These are phyloP conservation scores for Chalciporus sphaerocephalus DNA, from an alignment of 768 basidiomycete species.

Conservation along the genomic window DNA sequence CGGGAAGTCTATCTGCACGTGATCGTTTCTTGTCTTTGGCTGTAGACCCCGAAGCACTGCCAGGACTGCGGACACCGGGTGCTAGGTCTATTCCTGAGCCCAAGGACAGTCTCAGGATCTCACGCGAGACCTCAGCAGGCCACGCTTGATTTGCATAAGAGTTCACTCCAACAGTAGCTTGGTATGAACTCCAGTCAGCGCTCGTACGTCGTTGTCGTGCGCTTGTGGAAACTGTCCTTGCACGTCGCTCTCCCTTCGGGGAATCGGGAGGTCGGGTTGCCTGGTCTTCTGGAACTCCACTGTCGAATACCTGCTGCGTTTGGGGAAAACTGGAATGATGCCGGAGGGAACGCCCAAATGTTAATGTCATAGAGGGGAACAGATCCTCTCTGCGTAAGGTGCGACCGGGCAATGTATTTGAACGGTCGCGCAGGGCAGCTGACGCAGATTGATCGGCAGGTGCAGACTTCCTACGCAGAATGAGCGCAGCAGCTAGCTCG, in stretches of 20 bases:
- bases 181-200: constrained; percentile 53
- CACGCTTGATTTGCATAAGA: constrained; percentile 39
- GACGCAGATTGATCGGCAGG: constrained; percentile 4
- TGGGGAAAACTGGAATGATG: constrained; percentile 26
- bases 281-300: constrained; percentile 7
- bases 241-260: constrained; percentile 14
- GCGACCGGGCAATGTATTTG: constrained; percentile 21
- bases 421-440: constrained; percentile 18
- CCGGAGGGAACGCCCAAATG: constrained; percentile 26
- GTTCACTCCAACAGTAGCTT: constrained; percentile 37
- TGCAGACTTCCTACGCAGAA: constrained; percentile 17
- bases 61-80: constrained; percentile 6
- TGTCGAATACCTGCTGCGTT: constrained; percentile 23
- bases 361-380: constrained; percentile 22
- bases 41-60: constrained; percentile 23
- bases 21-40: constrained; percentile 6
- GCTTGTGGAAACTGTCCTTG: constrained; percentile 34
- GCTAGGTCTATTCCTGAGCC: constrained; percentile 19
- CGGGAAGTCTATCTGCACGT: constrained; percentile 19
- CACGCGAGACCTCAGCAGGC: constrained; percentile 56
- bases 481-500: constrained; percentile 21
- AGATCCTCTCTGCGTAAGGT: constrained; percentile 18
- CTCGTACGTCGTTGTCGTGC: constrained; percentile 44
- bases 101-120: constrained; percentile 50
- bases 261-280: constrained; percentile 1